Evolutionary conservation across 768 basidiomycete species (phyloP).

Genomic region (Agrocybe praecox): DNA sequence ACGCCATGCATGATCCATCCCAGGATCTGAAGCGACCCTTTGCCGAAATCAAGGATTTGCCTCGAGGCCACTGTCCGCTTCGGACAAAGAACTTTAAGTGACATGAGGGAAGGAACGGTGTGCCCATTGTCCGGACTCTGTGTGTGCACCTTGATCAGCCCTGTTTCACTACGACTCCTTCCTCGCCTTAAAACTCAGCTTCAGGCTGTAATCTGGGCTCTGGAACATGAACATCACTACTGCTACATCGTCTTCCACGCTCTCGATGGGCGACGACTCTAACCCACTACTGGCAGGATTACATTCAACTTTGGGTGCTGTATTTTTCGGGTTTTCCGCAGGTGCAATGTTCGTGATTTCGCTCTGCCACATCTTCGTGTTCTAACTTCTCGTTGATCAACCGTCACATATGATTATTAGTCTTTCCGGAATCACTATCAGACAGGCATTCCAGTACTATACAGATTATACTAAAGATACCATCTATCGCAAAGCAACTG

Average conservation of each 20-base stretch:
- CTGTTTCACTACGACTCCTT: slow-evolving; percentile 7
- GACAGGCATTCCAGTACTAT: slow-evolving; percentile 32
- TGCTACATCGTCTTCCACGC: not conserved
- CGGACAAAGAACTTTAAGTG: slow-evolving; percentile 4
- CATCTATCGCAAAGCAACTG: slow-evolving; percentile 19
- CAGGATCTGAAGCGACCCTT: not conserved
- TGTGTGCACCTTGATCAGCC: not conserved
- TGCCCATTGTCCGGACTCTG: slow-evolving; percentile 10
- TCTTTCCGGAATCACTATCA: slow-evolving; percentile 30
- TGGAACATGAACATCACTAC: slow-evolving; percentile 20
- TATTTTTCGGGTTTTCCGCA: slow-evolving; percentile 31
- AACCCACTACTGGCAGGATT: slow-evolving; percentile 5
- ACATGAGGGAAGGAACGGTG: slow-evolving; percentile 8
- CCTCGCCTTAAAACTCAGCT: slow-evolving; percentile 12
- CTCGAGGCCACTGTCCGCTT: not conserved
- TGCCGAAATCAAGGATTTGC: not conserved
- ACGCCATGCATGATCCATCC: too few species aligned
- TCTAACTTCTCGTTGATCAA: not conserved
- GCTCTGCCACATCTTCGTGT: not conserved
- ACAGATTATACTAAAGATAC: slow-evolving; percentile 18
- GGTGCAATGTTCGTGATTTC: slow-evolving; percentile 27
- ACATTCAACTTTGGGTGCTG: slow-evolving; percentile 24
- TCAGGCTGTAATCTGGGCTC: slow-evolving; percentile 14
- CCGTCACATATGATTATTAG: slow-evolving; percentile 10
- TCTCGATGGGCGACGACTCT: not conserved